Evolutionary conservation across 1,284 basidiomycete species (phyloP).

Genomic region (Trichosporon sp.): DNA sequence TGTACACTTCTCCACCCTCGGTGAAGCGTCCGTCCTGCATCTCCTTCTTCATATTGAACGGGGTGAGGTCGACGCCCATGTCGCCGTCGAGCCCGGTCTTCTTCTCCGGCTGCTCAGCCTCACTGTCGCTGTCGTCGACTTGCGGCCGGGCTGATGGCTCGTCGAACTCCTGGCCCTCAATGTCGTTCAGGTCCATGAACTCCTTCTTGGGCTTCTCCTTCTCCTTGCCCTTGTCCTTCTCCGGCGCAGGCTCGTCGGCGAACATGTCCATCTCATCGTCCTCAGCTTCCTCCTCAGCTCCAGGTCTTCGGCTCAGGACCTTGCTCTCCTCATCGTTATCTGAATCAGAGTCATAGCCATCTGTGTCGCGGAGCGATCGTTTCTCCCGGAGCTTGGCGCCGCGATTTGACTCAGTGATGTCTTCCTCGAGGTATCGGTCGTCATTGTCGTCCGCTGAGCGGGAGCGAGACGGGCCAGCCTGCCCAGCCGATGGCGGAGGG

Average conservation of each 20-base stretch:
- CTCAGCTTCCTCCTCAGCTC: conserved; percentile 59
- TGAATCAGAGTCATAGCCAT: conserved; percentile 92
- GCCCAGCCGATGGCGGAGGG: conserved; percentile 54
- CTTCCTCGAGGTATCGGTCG: conserved; percentile 48
- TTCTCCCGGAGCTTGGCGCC: conserved; percentile 65
- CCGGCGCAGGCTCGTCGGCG: conserved; percentile 55
- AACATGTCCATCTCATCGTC: conserved; percentile 78
- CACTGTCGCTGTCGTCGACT: conserved; percentile 63
- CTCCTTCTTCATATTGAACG: conserved; percentile 99
- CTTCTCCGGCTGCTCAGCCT: conserved; percentile 34
- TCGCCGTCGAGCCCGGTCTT: conserved; percentile 58
- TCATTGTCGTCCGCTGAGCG: conserved; percentile 24
- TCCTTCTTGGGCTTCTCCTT: conserved; percentile 63
- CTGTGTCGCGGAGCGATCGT: conserved; percentile 70
- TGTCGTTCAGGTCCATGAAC: conserved; percentile 84
- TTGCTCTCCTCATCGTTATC: conserved; percentile 82
- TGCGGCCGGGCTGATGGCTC: conserved; percentile 60
- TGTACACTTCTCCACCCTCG: conserved; percentile 80
- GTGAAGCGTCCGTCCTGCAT: conserved; percentile 97
- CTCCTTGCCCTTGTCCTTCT: conserved; percentile 32
- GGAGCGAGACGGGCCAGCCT: background rate
- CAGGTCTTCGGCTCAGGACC: conserved; percentile 65
- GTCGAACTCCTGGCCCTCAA: conserved; percentile 90
- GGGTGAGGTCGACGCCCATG: conserved; percentile 90
- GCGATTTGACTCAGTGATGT: conserved; percentile 46